Evolutionary conservation across 495 filamentous ascomycete genomes (phyloP), one percentile per base, ranked within the genome.

Genomic region (Penicillium angulare): DNA sequence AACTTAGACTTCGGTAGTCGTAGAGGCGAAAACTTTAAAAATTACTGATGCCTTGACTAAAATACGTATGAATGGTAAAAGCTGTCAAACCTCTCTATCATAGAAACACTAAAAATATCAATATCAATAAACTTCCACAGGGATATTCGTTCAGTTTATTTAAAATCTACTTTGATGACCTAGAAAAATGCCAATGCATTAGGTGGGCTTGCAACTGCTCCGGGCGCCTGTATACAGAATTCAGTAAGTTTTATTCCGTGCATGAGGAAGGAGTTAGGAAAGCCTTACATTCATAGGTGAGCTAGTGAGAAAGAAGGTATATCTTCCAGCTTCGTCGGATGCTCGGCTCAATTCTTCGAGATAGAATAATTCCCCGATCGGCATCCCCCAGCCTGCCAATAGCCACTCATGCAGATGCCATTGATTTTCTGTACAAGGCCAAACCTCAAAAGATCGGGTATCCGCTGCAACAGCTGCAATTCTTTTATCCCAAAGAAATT

Each of bases 281-380:
- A 46, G 18, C 1, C 43, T 46, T 33, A 46, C 26, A 46, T 46
- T 33, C 26, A 46, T 46, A 5, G 43, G 26, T 5, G 26, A 46
- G 7, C 43, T 46, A 9, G 43, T 46, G 21, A 46, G 20, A 22
- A 46, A 46, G 29, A 46, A 46, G 7, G 26, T 46, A 18, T 46
- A 46, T 22, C 43, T 32, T 6, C n/a, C 16, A 2, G 43, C 7
- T n/a, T 46, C 26, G 5, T 46, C 26, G n/a, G 24, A 46, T 3
- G 10, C 24, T 33, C 20, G 12, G 9, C 43, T 46, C 49, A 79
- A 52, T 26, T 56, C 55, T 62, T 78, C 73, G 35, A 79, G 53
- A 61, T 79, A 66, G 65, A 78, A 79, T 59, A 79, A 48, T 59
- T 80, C 77, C 2, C 78, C 76, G 52, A 81, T 74, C 5, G 77